Percentiles rank a stretch among this genome's conserved stretches.
Conservation (phyloP, 1,284 basidiomycete genomes). For the Ganoderma sinense region DNA sequence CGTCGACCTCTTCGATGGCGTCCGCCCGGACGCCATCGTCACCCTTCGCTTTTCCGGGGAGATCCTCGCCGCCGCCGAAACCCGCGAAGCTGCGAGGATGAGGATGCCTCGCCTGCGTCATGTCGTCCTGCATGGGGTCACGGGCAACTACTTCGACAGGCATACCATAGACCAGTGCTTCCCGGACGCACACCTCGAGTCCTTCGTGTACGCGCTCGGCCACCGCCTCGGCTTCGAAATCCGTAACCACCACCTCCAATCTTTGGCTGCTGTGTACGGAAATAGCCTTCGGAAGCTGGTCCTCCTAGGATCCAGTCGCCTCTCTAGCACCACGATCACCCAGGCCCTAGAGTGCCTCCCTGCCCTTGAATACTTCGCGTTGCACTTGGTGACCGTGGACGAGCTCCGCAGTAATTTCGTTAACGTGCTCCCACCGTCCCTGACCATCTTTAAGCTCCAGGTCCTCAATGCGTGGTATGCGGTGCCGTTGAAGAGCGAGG, state of each 20-base stretch:
- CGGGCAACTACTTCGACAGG: conserved; percentile 47
- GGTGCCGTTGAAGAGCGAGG: conserved; percentile 40
- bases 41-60: conserved; percentile 47
- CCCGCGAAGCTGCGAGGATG: conserved; percentile 16
- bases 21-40: conserved; percentile 36
- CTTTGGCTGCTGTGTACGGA: conserved; percentile 39
- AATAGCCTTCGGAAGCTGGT: conserved; percentile 44
- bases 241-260: conserved; percentile 44
- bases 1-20: conserved; percentile 40
- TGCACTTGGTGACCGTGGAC: conserved; percentile 46
- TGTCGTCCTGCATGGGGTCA: conserved; percentile 44
- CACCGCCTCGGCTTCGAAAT: conserved; percentile 48
- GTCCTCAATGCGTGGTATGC: conserved; percentile 46
- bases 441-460: conserved; percentile 45
- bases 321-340: conserved; percentile 42
- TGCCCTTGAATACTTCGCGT: conserved; percentile 46
- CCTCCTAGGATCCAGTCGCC: conserved; percentile 44
- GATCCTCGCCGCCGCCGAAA: conserved; percentile 36
- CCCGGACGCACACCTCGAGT: conserved; percentile 38
- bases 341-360: conserved; percentile 40
- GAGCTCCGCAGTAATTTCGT: conserved; percentile 48
- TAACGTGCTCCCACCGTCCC: conserved; percentile 37
- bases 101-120: conserved; percentile 38
- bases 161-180: conserved; percentile 39
- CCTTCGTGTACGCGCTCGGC: conserved; percentile 46